Evolutionary conservation across 148 eudicot species (phyloP), one percentile per base, ranked within the genome.

Genomic region (Heliamphora exappendiculata): DNA sequence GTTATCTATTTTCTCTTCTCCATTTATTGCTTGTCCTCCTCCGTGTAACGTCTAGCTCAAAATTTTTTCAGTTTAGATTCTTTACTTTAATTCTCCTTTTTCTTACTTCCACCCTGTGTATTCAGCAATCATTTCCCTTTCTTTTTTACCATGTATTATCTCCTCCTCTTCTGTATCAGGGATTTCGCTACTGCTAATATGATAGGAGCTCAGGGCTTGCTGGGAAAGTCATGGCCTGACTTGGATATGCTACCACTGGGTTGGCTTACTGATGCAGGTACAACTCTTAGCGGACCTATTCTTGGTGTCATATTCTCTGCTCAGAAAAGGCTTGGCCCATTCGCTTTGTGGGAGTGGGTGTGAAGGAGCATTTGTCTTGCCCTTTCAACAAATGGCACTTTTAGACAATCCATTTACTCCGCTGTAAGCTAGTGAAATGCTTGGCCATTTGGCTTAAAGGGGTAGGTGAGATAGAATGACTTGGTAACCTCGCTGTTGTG

Each of bases 241-340:
- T 81, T 87, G 59, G 99, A 96, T 89, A 96, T 96, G 99, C 89
- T 96, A 31, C 99, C 99, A 11, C 81, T 96, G 26, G 99, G 99
- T 76, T 91, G 97, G 98, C 95, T 96, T 57, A 91, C 97, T 75
- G 86, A 84, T 70, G 81, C 86, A 80, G 98, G 99, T 93, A 57
- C 39, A 36, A 58, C 7, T 50, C 68, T 72, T 22, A 62, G 26
- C 59, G 19, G 22, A 45, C 29, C 45, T 72, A 33, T 28, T 51
- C 26, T 37, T 55, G 65, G 22, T 12, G 24, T 59, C 68, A 60
- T 28, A 26, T 74, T 59, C 6, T 12, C 41, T 74, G 65, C 67
- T 22, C 57, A 6, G 57, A 16, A 8, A 14, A 42, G 6, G 7
- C 7, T 7, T 19, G 24, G 33, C 26, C 47, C 19, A 10, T 17